Evolutionary conservation across 371 early-diverging fungal genomes (phyloP), one percentile per base, ranked within the genome.

Genomic region (Choanephora cucurbitarum): DNA sequence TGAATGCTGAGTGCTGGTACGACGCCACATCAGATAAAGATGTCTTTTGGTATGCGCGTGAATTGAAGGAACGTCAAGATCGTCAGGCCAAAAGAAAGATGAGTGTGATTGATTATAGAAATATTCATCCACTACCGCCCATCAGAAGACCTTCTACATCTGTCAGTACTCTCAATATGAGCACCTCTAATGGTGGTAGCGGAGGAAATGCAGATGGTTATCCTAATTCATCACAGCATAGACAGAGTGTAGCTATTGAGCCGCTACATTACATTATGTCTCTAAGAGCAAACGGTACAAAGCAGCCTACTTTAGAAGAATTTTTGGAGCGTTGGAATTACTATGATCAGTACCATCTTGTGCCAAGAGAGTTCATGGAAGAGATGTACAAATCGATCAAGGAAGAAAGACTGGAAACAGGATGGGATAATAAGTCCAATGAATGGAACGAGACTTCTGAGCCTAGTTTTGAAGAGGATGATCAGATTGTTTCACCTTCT

Each of bases 1-100:
- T 97, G 50, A 96, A 95, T 72, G 91, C 94, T 10, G 92, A 92
- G 55, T 65, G 88, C 14, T 92, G 95, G 82, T 90, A 89, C 62
- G 83, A 82, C 48, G 80, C 79, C 5, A 73, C 75, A 15, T 77
- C 77, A 4, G 72, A 73, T 17, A 43, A 71, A 17, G 76, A 71
- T 57, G 80, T 75, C 4, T 80, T 81, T 54, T 74, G 78, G 76
- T 73, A 64, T 54, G 75, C 80, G 0, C 67, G 72, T 23, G 71
- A 75, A 42, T 49, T 67, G 31, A 75, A 74, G 32, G 77, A 77
- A 49, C 64, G 69, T 8, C 61, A 62, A 31, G 75, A 73, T 22
- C 37, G 73, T 15, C 66, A 71, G 19, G 54, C 72, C 14, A 49
- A 67, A 14, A 34, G 76, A 41, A 58, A 71, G 18, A 67, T 66